Evolutionary conservation across 495 filamentous ascomycete species (phyloP).

Genomic region (Pyrenula aspistea): DNA sequence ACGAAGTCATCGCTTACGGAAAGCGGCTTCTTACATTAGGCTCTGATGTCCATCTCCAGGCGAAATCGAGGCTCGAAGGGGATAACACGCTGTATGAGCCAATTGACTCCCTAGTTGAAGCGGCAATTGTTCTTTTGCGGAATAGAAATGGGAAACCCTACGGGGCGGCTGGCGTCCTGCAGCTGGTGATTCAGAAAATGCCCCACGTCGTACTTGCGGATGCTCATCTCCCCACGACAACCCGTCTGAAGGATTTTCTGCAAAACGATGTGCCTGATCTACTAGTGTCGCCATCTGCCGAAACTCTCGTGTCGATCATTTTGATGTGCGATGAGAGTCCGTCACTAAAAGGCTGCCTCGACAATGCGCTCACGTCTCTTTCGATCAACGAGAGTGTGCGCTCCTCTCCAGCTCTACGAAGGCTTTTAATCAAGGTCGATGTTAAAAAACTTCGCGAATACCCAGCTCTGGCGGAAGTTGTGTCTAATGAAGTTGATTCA

Average conservation of each 20-base stretch:
- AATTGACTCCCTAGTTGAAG: constrained; percentile 29
- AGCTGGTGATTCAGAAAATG: constrained; percentile 31
- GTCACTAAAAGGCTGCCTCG: constrained; percentile 26
- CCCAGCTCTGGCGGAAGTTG: constrained; percentile 20
- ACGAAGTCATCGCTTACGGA: constrained; percentile 44
- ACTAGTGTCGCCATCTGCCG: constrained; percentile 41
- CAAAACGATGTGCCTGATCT: constrained; percentile 35
- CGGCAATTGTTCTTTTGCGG: constrained; percentile 35
- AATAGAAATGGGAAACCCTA: constrained; percentile 72
- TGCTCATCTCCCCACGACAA: constrained; percentile 1
- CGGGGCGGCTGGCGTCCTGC: constrained; percentile 56
- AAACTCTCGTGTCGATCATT: constrained; percentile 28
- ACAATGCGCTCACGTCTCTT: constrained; percentile 24
- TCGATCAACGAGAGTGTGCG: constrained; percentile 22
- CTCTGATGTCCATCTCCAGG: constrained; percentile 22
- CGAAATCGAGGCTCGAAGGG: constrained; percentile 1
- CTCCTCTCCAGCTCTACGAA: constrained; percentile 18
- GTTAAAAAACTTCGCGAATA: constrained; percentile 26
- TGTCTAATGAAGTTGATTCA: constrained; percentile 23
- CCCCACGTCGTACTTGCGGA: constrained; percentile 18
- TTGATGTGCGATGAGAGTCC: constrained; percentile 27
- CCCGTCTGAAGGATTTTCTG: constrained; percentile 25
- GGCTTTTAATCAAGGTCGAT: constrained; percentile 25
- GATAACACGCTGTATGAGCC: constrained; percentile 4
- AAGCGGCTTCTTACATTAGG: constrained; percentile 51